Percentiles rank a stretch among this genome's conserved stretches.
phyloP scores from a whole-genome alignment of 2,329 filamentous ascomycete genomes.

The Orbilia brochopaga region DNA sequence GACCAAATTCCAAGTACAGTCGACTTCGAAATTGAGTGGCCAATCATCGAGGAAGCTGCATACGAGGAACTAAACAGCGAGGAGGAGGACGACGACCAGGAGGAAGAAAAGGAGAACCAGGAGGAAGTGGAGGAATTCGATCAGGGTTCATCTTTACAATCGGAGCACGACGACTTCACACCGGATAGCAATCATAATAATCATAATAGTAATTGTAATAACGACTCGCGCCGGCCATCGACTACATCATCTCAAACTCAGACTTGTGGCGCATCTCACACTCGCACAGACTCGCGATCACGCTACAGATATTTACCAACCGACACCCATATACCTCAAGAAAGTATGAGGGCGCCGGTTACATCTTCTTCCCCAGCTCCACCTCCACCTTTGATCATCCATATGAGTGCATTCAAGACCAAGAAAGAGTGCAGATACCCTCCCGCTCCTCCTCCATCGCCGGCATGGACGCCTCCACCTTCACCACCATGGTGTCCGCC shows the following conservation, averaged over 20 bases:
- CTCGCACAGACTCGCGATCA: conserved; percentile 8
- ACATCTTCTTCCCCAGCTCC: conserved; percentile 15
- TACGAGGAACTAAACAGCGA: conserved; percentile 18
- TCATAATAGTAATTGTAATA: neutral
- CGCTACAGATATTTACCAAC: conserved; percentile 24
- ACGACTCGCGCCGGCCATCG: neutral
- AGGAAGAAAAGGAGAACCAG: conserved; percentile 1
- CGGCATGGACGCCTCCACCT: conserved; percentile 36
- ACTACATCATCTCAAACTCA: neutral
- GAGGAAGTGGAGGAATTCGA: neutral
- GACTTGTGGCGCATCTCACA: neutral
- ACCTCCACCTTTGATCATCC: conserved; percentile 33
- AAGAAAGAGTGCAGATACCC: conserved; percentile 32
- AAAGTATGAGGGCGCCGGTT: conserved; percentile 20
- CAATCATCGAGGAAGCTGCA: conserved; percentile 1
- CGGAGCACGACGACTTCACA: neutral
- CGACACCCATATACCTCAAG: neutral
- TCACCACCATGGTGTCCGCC: conserved; percentile 37
- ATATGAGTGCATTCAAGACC: conserved; percentile 46
- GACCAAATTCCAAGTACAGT: conserved; percentile 30
- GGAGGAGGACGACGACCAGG: conserved; percentile 1
- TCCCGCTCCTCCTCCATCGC: conserved; percentile 44
- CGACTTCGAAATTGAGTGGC: conserved; percentile 49
- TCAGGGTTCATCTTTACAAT: neutral
- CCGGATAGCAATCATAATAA: neutral